Conservation (phyloP, 176 grass and related monocot species). For the Lolium rigidum region DNA sequence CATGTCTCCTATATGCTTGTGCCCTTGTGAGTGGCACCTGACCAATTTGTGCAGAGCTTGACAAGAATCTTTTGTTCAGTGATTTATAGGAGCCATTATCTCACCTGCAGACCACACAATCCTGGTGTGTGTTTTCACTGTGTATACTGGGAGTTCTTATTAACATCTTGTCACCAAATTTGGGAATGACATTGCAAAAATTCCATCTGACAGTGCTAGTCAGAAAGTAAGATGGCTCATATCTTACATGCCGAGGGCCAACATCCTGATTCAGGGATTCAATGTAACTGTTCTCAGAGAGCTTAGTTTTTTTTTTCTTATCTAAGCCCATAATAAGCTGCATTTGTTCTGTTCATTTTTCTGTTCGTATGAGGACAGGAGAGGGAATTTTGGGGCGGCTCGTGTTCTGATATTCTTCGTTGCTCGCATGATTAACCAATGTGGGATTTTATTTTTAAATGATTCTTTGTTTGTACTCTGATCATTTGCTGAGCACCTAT, state of each 20-base stretch:
- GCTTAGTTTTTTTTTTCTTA: no score
- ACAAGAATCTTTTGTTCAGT: neutral
- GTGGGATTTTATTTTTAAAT: no score
- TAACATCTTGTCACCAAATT: neutral
- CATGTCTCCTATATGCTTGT: neutral
- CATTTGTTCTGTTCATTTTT: neutral
- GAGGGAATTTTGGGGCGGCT: neutral
- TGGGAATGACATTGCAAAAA: neutral
- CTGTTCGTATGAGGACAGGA: neutral
- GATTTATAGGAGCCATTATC: neutral
- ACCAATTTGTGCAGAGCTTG: neutral
- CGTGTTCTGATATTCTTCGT: no score
- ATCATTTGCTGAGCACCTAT: no score
- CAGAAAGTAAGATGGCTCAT: neutral
- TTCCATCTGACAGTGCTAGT: neutral
- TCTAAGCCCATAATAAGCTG: neutral
- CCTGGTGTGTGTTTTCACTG: neutral
- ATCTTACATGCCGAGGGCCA: neutral
- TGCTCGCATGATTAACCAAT: no score
- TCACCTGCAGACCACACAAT: neutral
- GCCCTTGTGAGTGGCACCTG: neutral
- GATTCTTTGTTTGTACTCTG: no score
- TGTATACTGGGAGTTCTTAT: neutral
- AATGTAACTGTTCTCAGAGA: neutral
- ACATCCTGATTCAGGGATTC: neutral